phyloP scores from a whole-genome alignment of 768 basidiomycete genomes.

The Lanmaoa pseudosensibilis region DNA sequence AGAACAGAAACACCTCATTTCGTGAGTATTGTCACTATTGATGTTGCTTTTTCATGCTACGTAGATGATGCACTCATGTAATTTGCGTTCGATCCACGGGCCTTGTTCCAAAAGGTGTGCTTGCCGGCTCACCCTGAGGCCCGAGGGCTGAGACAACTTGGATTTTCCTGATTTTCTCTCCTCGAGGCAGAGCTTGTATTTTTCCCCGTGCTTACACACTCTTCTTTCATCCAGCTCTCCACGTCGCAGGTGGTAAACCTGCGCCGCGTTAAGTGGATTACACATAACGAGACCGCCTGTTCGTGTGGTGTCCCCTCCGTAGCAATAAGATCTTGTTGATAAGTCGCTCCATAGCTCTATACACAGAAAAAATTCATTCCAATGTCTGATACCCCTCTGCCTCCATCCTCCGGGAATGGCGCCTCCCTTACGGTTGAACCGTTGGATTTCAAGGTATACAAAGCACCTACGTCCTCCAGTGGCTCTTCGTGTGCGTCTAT shows the following conservation, averaged over 20 bases:
- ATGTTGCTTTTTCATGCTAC: constrained; percentile 11
- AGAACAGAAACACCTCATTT: neutral
- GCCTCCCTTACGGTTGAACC: constrained; percentile 4
- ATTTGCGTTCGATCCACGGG: constrained; percentile 84
- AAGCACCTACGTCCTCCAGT: constrained; percentile 37
- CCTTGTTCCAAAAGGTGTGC: constrained; percentile 70
- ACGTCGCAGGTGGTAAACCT: neutral
- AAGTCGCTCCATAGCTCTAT: constrained; percentile 13
- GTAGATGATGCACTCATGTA: constrained; percentile 64
- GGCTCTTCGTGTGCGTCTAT: constrained; percentile 36
- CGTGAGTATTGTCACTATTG: constrained; percentile 14
- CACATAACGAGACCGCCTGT: constrained; percentile 4
- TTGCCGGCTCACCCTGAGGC: constrained; percentile 73
- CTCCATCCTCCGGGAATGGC: neutral
- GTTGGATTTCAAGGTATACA: constrained; percentile 50
- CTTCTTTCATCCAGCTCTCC: neutral
- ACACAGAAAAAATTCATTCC: constrained; percentile 12
- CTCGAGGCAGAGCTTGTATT: neutral
- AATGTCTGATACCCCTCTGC: constrained; percentile 27
- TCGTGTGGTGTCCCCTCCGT: constrained; percentile 11
- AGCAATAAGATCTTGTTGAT: constrained; percentile 18
- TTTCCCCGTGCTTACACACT: constrained; percentile 6
- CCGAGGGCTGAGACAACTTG: constrained; percentile 68
- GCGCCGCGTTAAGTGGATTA: constrained; percentile 1
- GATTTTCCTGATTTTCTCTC: constrained; percentile 44